Conservation (phyloP, 2,329 filamentous ascomycete genomes). For the Lachnellula cervina region DNA sequence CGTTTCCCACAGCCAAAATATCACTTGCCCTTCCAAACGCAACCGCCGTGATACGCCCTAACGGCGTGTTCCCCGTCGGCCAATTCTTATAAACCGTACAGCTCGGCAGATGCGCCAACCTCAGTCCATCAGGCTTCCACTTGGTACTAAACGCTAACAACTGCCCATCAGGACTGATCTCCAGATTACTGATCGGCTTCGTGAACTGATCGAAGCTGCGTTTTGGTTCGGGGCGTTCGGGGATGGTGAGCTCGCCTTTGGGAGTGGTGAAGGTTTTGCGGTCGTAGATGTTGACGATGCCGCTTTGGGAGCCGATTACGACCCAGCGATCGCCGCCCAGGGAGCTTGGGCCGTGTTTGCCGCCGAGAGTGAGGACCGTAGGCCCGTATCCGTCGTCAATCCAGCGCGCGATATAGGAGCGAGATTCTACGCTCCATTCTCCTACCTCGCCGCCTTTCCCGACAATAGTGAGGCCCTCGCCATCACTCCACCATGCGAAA, state of each 20-base stretch:
- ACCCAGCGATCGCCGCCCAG: conserved; percentile 85
- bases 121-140: conserved; percentile 83
- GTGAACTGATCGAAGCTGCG: conserved; percentile 79
- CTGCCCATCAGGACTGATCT: conserved; percentile 86
- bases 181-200: conserved; percentile 73
- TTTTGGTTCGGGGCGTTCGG: conserved; percentile 64
- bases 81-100: conserved; percentile 96
- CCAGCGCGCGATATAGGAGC: conserved; percentile 76
- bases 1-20: conserved; percentile 80
- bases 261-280: conserved; percentile 44
- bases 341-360: conserved; percentile 49
- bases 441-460: conserved; percentile 86
- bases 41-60: conserved; percentile 75
- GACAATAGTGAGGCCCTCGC: conserved; percentile 74
- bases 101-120: conserved; percentile 82
- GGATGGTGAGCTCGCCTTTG: conserved; percentile 47
- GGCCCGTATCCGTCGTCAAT: conserved; percentile 83
- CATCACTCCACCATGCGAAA: conserved; percentile 87
- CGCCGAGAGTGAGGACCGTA: conserved; percentile 76
- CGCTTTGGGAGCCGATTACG: conserved; percentile 77
- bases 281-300: conserved; percentile 92
- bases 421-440: conserved; percentile 72
- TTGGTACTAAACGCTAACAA: conserved; percentile 79
- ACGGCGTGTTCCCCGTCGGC: conserved; percentile 84
- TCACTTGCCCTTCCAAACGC: conserved; percentile 63